Conservation (phyloP, 2,329 filamentous ascomycete species). For the Cordyceps tenuipes region DNA sequence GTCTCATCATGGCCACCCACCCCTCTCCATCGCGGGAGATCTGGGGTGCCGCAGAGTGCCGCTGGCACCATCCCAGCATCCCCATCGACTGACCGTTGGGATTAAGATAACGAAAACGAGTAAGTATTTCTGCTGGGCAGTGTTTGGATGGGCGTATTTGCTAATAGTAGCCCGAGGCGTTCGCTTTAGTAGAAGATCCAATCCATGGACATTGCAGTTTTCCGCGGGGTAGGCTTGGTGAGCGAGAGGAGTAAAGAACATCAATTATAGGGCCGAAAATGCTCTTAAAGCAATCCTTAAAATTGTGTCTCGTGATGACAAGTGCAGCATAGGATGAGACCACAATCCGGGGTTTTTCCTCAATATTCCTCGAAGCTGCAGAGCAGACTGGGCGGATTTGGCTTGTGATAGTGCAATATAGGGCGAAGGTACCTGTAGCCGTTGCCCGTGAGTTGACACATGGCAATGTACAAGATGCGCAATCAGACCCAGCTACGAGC, state of each 20-base stretch:
- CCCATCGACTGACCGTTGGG: too few species aligned
- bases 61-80: too few species aligned
- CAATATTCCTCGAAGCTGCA: background rate
- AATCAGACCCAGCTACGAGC: background rate
- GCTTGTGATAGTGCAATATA: background rate
- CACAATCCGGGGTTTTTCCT: background rate
- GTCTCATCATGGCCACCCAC: too few species aligned
- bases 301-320: background rate
- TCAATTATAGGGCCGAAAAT: background rate
- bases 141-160: too few species aligned
- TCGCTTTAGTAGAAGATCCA: background rate
- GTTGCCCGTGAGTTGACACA: background rate
- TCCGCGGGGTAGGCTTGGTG: background rate
- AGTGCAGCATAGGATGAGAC: too few species aligned
- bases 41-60: too few species aligned
- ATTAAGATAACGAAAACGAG: too few species aligned
- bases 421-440: background rate
- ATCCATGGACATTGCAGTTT: background rate
- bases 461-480: background rate
- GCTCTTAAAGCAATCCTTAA: background rate
- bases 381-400: background rate
- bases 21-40: too few species aligned
- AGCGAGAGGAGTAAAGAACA: background rate
- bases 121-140: too few species aligned
- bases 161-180: too few species aligned